Base-by-base conservation (phyloP, 306 rosid species). In the Quercus ilex region DNA sequence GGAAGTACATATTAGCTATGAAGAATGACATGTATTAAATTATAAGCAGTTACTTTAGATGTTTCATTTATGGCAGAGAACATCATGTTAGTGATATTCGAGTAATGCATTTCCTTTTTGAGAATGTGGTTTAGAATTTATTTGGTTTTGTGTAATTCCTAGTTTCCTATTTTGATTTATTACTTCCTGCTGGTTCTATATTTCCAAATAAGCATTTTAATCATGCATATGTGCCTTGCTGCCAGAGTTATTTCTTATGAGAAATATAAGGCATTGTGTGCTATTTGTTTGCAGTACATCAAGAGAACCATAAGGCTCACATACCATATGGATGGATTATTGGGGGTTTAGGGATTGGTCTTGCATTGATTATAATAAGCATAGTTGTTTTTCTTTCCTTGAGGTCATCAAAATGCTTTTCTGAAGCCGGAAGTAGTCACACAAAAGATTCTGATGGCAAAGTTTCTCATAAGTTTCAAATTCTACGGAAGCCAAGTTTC, bases 401-500 rank as follows among this genome's bases (percentile, higher is more conserved):
- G 88, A 90, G 92, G 89, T 88, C 94, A 41, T 88, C 88, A 74
- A 84, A 35, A 33, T 89, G 96, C 92, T 88, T 67, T 49, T 74
- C 82, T 58, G 88, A 87, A 74, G 76, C 79, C 15, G 78, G 78
- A 70, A 79, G 80, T 76, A 82, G 84, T 81, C 86, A 76, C 65
- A 82, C 89, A 73, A 95, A 91, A 86, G 94, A 89, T 77, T 87
- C 84, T 11, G 88, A 85, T 75, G 82, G 80, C 55, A 86, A 88
- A 84, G 78, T 75, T 85, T 77, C 94, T 70, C 93, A 89, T 80
- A 90, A 86, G 78, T 95, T 95, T 75, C 99, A 89, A 18, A 79
- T 93, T 90, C 99, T 93, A 86, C 92, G 88, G 71, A 93, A 89
- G 65, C 95, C 97, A 73, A 95, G 89, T 83, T 95, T 93, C 77